Evolutionary conservation across 805 yeast species (phyloP), one percentile per base, ranked within the genome.

Genomic region (Ogataea trehalophila): DNA sequence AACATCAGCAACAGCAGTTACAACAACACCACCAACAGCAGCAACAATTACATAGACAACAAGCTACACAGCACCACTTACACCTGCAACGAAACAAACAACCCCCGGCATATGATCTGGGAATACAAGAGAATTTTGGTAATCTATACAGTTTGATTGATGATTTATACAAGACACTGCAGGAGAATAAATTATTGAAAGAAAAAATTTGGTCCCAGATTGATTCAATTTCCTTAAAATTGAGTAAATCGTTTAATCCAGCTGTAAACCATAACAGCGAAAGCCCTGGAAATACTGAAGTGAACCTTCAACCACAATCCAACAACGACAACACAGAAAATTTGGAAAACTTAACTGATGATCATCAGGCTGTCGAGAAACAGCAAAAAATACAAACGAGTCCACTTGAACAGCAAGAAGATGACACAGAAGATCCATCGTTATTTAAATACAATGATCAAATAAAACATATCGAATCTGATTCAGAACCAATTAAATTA

Each of bases 181-280:
- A 23, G 5, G 56, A 58, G 23, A 65, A 61, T 40, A 46, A 46
- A 31, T 26, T 38, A 23, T 42, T 64, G 16, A 65, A 63, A 37
- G 42, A 47, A 6, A 56, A 54, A 9, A 59, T 65, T 5, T 65
- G 69, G 69, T 23, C 43, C 2, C 55, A 58, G 20, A 36, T 60
- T 2, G 58, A 53, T n/a, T 34, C 37, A 9, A 33, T 61, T 3
- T 59, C 63, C 2, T 13, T 39, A 31, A 38, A 42, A 1, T 22
- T 53, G 17, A 40, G 39, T 20, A 37, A 42, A 6, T n/a, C 40
- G 11, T 50, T 52, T 40, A 48, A 49, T 14, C 46, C 38, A 9
- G 11, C 6, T 20, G 15, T 40, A 11, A 26, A 26, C 13, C 7
- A 26, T 9, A 26, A 11, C 11, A 26, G 9, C 9, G 31, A 11